Percentiles rank a stretch among this genome's conserved stretches.
Conservation (phyloP, 495 filamentous ascomycete species). For the Filosporella fistucella region DNA sequence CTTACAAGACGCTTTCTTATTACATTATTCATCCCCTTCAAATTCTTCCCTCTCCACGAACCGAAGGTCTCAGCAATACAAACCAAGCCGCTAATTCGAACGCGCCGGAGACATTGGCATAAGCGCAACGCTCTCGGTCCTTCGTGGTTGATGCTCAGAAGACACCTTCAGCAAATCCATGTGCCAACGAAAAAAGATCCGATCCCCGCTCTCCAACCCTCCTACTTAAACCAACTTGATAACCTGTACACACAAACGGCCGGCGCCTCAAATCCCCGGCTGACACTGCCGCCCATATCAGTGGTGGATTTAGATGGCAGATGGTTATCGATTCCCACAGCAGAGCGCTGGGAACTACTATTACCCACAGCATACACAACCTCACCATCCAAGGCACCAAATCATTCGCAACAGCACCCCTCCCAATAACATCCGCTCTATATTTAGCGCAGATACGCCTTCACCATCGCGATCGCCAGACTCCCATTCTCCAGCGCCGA, state of each 20-base stretch:
- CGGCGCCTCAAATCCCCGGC: conserved; percentile 11
- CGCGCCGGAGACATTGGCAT: conserved; percentile 3
- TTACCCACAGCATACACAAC: conserved; percentile 21
- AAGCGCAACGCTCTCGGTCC: conserved; percentile 4
- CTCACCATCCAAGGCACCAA: conserved; percentile 21
- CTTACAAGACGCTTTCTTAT: too few relatives aligned
- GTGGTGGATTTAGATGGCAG: conserved; percentile 26
- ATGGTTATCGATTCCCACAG: conserved; percentile 30
- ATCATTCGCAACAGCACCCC: conserved; percentile 21
- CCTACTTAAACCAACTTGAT: conserved; percentile 12
- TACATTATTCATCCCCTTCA: too few relatives aligned
- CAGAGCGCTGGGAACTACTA: conserved; percentile 26
- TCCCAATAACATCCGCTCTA: conserved; percentile 21
- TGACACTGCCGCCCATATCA: conserved; percentile 14
- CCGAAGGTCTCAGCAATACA: too few relatives aligned
- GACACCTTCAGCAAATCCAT: conserved; percentile 21
- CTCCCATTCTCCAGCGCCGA: conserved; percentile 59
- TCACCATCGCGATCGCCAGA: conserved; percentile 68
- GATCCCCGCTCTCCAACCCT: conserved; percentile 20
- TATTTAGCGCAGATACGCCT: conserved; percentile 48
- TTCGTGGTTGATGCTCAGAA: conserved; percentile 21
- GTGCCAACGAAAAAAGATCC: conserved; percentile 25
- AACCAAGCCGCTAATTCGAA: too few relatives aligned
- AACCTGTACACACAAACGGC: conserved; percentile 7
- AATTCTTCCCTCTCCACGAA: too few relatives aligned